Evolutionary conservation across 1,139 yeast species (phyloP), one percentile per base, ranked within the genome.

Genomic region (Blastobotrys arbuscula): DNA sequence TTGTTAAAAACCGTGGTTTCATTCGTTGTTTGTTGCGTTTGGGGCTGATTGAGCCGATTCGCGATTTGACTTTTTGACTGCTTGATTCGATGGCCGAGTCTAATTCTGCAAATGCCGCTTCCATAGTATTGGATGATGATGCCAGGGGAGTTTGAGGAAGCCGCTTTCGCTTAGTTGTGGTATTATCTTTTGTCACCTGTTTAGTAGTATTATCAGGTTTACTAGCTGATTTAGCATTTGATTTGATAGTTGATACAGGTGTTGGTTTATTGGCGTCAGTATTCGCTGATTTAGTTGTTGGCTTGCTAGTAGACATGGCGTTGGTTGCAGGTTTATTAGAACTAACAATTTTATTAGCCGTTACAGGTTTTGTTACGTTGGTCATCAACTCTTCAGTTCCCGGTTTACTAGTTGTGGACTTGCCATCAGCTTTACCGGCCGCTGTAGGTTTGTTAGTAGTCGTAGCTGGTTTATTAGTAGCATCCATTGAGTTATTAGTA

Each of bases 81-180:
- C 26, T 28, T 2, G 21, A 18, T 21, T 37, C 47, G 7, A 44
- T 21, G 1, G 33, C 47, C 2, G 31, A 38, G 30, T 44, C 47
- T 31, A 44, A 37, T 30, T 44, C 47, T 4, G 47, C 47, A 41
- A 41, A 44, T 21, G 33, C 40, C 24, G 34, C 39, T 28, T 30
- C 20, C 10, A 13, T 35, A n/a, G 34, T 42, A 8, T 34, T 34
- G 5, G 39, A 9, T 10, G 13, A 18, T 13, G 42, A 13, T 5
- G 31, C 31, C 33, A 33, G 24, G 4, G 44, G 20, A 9, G 15
- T 24, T 2, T 20, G 36, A 9, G 43, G 19, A 26, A 20, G 13
- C 18, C 24, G 31, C 10, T 40, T 28, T 4, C 34, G 33, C 13
- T 26, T 39, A 6, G 30, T 35, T 6, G 23, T 33, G 5, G 19